A percentile compares a stretch with the other conserved stretches of the same genome.
These are phyloP conservation scores for Gliomastix tumulicola DNA, from an alignment of 2,329 filamentous ascomycete genomes.

Conservation along the genomic window DNA sequence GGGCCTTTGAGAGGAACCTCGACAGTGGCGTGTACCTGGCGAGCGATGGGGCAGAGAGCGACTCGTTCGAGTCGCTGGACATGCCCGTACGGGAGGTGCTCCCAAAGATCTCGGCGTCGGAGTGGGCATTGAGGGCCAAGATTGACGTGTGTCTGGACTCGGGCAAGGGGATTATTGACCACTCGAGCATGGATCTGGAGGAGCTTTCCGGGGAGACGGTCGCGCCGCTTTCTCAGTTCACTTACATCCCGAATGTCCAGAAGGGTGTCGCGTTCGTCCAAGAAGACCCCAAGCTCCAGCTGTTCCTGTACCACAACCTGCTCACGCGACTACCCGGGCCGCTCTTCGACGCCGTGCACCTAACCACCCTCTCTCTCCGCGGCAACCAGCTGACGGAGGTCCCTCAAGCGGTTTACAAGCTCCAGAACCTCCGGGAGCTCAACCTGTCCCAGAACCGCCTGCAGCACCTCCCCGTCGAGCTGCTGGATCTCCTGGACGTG, in stretches of 20 bases:
- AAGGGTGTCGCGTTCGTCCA: constrained; percentile 53
- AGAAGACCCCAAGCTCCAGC: constrained; percentile 49
- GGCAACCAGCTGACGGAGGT: constrained; percentile 56
- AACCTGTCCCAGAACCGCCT: constrained; percentile 61
- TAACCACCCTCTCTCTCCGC: constrained; percentile 60
- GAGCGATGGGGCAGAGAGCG: constrained; percentile 46
- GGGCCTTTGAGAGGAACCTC: constrained; percentile 49
- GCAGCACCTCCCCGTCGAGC: constrained; percentile 53
- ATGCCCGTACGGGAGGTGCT: constrained; percentile 10
- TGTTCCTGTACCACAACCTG: constrained; percentile 55
- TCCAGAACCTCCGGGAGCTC: constrained; percentile 52
- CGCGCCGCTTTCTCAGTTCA: constrained; percentile 46
- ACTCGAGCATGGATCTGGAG: constrained; percentile 50
- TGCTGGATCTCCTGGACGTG: constrained; percentile 47
- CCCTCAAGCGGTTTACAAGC: constrained; percentile 49
- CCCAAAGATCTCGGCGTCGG: constrained; percentile 26
- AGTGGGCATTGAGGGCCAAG: constrained; percentile 34
- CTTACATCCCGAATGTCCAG: constrained; percentile 44
- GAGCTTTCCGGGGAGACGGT: constrained; percentile 50
- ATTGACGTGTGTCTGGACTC: constrained; percentile 49
- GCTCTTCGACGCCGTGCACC: constrained; percentile 53
- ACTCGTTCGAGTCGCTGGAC: constrained; percentile 15
- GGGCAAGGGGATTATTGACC: constrained; percentile 52
- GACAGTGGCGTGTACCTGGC: constrained; percentile 67
- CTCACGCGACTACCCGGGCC: constrained; percentile 50